Base-by-base conservation (phyloP, 176 grass and related monocot genomes). In the Musa troglodytarum region DNA sequence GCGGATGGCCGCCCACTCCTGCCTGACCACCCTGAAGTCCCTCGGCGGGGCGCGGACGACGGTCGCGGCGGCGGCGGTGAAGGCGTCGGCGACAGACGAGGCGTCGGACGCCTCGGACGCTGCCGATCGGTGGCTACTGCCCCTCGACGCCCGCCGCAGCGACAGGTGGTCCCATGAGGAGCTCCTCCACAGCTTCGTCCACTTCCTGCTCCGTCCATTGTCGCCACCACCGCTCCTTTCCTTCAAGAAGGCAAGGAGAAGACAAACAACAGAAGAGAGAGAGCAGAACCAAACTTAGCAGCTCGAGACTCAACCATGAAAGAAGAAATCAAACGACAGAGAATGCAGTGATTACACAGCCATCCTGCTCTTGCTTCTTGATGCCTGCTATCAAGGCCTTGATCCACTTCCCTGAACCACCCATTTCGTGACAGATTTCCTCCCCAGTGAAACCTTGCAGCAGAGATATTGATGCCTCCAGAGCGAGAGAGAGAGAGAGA, bases 131-230 rank as follows among this genome's bases (percentile, higher is more conserved):
- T 21, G 68, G 49, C 68, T 49, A 19, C 68, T 9, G 1, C 43
- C 68, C 34, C 73, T 43, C 54, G 54, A 59, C 13, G 15, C 54
- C 24, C 54, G 53, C 2, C 73, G 55, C 73, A 75, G 13, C 9
- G 73, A 49, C 0, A 75, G 26, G 17, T 75, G 73, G 26, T 75
- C 54, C 24, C 73, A 56, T 10, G 73, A 75, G 54, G 73, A 75
- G 73, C 73, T 75, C 73, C 73, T 58, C 73, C 73, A 75, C 7
- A 75, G 73, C 73, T 75, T 75, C 73, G 58, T 75, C 73, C 73
- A 75, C 73, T 20, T 59, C 24, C 26, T 59, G 26, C 55, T 75
- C 54, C 52, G 49, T 12, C 54, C 54, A 49, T 58, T 15, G 12
- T 52, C 54, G 12, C 25, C 53, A 12, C 34, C 34, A 43, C 34